These are phyloP conservation scores for Russula compacta DNA, from an alignment of 768 basidiomycete genomes.

Conservation along the genomic window DNA sequence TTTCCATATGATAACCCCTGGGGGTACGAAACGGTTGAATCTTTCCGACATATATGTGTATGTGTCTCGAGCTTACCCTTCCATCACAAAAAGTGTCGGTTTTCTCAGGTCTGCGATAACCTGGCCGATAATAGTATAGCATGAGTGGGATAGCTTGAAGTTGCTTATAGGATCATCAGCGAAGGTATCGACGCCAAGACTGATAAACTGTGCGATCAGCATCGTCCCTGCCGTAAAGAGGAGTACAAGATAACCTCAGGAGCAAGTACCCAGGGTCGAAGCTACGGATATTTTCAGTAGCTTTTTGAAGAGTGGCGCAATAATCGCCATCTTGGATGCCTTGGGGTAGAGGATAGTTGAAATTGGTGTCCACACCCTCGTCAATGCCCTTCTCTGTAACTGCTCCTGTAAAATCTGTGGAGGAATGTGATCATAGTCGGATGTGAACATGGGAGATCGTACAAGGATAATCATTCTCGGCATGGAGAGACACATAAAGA, in stretches of 20 bases:
- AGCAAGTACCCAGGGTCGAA: conserved; percentile 24
- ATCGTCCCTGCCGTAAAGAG: not conserved
- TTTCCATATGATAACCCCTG: conserved; percentile 26
- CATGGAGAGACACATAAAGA: conserved; percentile 29
- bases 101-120: conserved; percentile 17
- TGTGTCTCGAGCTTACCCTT: conserved; percentile 25
- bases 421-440: not conserved
- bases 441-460: not conserved
- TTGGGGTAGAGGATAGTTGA: conserved; percentile 27
- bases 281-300: conserved; percentile 14
- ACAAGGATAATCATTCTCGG: conserved; percentile 29
- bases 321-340: conserved; percentile 25
- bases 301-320: conserved; percentile 20
- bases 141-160: conserved; percentile 24
- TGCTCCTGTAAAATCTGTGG: conserved; percentile 27
- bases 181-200: conserved; percentile 31
- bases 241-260: conserved; percentile 23
- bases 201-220: conserved; percentile 8
- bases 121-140: conserved; percentile 25
- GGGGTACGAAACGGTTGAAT: not conserved
- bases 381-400: conserved; percentile 24
- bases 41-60: not conserved
- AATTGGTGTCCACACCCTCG: conserved; percentile 22
- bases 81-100: conserved; percentile 29
- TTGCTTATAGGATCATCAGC: conserved; percentile 27